Conservation (phyloP, 768 basidiomycete genomes). For the Dentipellis sp. region DNA sequence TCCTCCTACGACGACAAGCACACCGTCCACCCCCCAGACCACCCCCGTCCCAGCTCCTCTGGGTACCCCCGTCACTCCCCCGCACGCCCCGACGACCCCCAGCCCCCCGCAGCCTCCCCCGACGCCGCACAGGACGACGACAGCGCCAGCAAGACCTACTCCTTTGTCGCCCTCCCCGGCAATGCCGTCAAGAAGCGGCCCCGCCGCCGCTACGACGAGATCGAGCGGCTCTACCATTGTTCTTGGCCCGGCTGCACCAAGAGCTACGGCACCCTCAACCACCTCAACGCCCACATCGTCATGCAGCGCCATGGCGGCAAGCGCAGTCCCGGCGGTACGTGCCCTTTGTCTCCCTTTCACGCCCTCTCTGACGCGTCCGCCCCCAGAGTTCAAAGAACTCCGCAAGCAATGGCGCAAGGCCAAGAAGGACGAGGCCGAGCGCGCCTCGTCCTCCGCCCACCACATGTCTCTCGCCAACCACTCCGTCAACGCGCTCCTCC, state of each 20-base stretch:
- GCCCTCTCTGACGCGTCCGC: conserved; percentile 7
- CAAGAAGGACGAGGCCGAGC: conserved; percentile 58
- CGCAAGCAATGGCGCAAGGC: conserved; percentile 93
- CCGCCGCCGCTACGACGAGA: conserved; percentile 87
- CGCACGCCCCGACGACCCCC: conserved; percentile 11
- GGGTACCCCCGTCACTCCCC: conserved; percentile 9
- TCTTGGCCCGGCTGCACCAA: conserved; percentile 53
- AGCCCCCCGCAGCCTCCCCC: not conserved
- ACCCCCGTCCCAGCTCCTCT: conserved; percentile 8
- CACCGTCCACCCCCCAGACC: not conserved
- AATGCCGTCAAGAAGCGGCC: conserved; percentile 78
- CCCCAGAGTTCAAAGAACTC: conserved; percentile 92
- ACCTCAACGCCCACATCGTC: conserved; percentile 95
- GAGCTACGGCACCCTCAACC: conserved; percentile 91
- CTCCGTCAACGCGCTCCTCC: conserved; percentile 6
- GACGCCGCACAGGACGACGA: conserved; percentile 13
- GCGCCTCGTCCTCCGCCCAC: conserved; percentile 5
- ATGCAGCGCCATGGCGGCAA: conserved; percentile 96
- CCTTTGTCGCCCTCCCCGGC: conserved; percentile 74
- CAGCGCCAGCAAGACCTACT: conserved; percentile 56
- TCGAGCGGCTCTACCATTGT: conserved; percentile 88
- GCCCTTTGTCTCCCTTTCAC: not conserved
- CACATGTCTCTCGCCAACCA: conserved; percentile 1
- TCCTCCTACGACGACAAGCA: not conserved
- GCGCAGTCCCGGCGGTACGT: conserved; percentile 81